Conservation (phyloP, 2,329 filamentous ascomycete genomes). For the Raffaelea arxii region DNA sequence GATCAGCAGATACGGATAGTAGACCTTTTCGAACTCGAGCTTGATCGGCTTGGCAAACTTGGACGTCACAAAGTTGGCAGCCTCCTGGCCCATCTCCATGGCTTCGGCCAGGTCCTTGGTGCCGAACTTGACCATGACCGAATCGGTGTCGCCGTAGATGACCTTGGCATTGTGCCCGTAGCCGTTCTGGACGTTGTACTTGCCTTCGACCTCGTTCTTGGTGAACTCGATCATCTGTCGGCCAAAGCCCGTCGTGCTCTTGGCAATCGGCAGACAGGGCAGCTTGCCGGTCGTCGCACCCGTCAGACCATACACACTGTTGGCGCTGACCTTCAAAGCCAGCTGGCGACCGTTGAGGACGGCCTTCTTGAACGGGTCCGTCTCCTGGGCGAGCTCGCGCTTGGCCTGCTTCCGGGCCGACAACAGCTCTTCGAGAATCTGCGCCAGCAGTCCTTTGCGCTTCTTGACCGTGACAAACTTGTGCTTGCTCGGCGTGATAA, state of each 20-base stretch:
- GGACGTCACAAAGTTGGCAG: slow-evolving; percentile 74
- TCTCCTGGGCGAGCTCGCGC: slow-evolving; percentile 77
- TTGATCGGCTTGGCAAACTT: slow-evolving; percentile 98
- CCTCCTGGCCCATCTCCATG: slow-evolving; percentile 94
- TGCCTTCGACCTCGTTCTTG: slow-evolving; percentile 85
- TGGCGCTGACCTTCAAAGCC: slow-evolving; percentile 91
- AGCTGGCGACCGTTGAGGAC: slow-evolving; percentile 95
- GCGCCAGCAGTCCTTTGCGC: slow-evolving; percentile 82
- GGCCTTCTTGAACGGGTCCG: slow-evolving; percentile 94
- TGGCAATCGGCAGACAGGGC: slow-evolving; percentile 88
- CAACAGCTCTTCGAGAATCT: slow-evolving; percentile 91
- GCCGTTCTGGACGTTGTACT: slow-evolving; percentile 86
- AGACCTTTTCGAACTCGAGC: slow-evolving; percentile 98
- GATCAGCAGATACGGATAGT: slow-evolving; percentile 95
- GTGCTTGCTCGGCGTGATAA: slow-evolving; percentile 89
- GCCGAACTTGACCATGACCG: slow-evolving; percentile 99
- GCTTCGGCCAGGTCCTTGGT: slow-evolving; percentile 76
- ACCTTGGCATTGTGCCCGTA: slow-evolving; percentile 93
- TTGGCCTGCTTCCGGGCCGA: slow-evolving; percentile 92
- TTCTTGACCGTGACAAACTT: slow-evolving; percentile 82
- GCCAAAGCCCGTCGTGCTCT: slow-evolving; percentile 93
- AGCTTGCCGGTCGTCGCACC: slow-evolving; percentile 94
- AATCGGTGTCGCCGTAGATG: slow-evolving; percentile 98
- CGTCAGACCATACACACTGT: slow-evolving; percentile 95
- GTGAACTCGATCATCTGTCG: slow-evolving; percentile 99